These are phyloP conservation scores for Neurospora sp. DNA, from an alignment of 495 filamentous ascomycete species.

Conservation along the genomic window DNA sequence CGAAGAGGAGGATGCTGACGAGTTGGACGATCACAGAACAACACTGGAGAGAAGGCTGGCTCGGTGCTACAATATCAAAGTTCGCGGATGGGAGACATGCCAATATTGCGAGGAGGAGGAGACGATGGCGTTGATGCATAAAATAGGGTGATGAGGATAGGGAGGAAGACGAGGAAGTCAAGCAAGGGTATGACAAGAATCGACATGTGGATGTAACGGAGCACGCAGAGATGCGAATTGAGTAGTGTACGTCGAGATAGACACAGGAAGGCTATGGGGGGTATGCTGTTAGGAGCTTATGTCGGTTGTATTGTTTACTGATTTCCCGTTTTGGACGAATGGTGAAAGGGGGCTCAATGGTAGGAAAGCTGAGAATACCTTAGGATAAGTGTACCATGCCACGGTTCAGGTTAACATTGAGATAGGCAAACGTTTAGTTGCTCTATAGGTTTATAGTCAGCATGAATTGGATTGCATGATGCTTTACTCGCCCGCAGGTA, in stretches of 20 bases:
- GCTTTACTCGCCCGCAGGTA: neutral
- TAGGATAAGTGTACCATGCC: neutral
- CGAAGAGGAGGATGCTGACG: neutral
- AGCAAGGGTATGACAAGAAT: neutral
- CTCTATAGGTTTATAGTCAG: neutral
- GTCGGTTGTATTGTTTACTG: neutral
- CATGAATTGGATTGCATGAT: neutral
- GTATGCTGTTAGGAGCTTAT: neutral
- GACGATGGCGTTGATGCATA: neutral
- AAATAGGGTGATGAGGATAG: neutral
- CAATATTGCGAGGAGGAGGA: conserved; percentile 2
- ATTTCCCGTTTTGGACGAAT: neutral
- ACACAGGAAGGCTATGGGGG: neutral
- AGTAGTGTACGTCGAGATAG: neutral
- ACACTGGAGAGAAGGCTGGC: neutral
- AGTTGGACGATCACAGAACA: neutral
- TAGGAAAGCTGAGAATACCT: neutral
- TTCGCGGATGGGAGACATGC: neutral
- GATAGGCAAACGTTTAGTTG: neutral
- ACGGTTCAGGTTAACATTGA: neutral
- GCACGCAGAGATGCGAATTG: neutral
- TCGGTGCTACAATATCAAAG: neutral
- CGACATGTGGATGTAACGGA: neutral
- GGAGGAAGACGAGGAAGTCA: neutral
- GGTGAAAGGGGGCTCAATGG: neutral